Evolutionary conservation across 768 basidiomycete genomes (phyloP).

Genomic region (Leucocoprinus leucothites): DNA sequence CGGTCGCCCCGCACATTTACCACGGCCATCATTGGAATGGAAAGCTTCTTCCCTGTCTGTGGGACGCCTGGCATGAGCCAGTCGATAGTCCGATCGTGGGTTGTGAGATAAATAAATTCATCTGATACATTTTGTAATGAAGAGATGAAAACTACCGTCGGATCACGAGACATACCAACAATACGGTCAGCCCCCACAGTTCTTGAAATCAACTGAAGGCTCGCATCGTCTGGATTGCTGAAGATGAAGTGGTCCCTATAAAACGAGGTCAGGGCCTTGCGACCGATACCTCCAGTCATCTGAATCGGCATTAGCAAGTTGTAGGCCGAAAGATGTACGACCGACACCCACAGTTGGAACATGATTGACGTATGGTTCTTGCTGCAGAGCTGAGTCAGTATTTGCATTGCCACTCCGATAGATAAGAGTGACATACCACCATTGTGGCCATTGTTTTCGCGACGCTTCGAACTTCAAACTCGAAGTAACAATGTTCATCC

Average conservation of each 20-base stretch:
- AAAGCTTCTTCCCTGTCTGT: constrained; percentile 43
- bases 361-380: constrained; percentile 60
- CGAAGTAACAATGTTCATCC: constrained; percentile 56
- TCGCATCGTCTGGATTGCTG: constrained; percentile 47
- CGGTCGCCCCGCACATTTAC: constrained; percentile 38
- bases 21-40: constrained; percentile 53
- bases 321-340: background rate
- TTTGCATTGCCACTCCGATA: background rate
- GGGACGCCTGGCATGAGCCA: constrained; percentile 54
- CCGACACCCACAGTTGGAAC: constrained; percentile 42
- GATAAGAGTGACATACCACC: constrained; percentile 33
- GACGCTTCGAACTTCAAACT: constrained; percentile 48
- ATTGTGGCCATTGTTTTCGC: constrained; percentile 55
- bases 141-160: background rate
- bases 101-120: constrained; percentile 47
- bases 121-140: constrained; percentile 26
- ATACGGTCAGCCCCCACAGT: constrained; percentile 50
- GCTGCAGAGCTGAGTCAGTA: constrained; percentile 23
- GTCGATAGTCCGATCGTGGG: constrained; percentile 41
- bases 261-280: constrained; percentile 45
- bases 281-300: constrained; percentile 57
- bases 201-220: constrained; percentile 43
- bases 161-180: constrained; percentile 34
- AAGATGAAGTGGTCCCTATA: constrained; percentile 58
- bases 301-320: constrained; percentile 14